A percentile compares a stretch with the other conserved stretches of the same genome.
Evolutionary conservation across 768 basidiomycete genomes (phyloP).

Genomic region (Lentinula raphanica): DNA sequence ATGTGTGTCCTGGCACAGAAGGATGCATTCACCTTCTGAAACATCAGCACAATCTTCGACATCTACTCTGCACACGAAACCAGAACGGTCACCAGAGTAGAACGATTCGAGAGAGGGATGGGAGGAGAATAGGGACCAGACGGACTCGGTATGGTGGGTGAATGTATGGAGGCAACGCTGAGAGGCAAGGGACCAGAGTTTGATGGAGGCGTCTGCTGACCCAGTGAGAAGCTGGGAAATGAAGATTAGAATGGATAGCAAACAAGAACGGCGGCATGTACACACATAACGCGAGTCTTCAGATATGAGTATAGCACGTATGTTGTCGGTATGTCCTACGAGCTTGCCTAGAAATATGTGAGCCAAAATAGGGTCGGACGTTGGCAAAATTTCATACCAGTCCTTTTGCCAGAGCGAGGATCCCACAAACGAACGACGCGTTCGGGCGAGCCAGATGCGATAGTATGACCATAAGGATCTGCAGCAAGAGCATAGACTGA

Average conservation of each 20-base stretch:
- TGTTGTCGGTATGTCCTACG: slow-evolving; percentile 96
- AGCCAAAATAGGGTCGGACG: not conserved
- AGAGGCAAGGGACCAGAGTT: slow-evolving; percentile 88
- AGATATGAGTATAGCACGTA: slow-evolving; percentile 81
- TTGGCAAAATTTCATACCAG: slow-evolving; percentile 24
- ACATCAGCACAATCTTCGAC: slow-evolving; percentile 77
- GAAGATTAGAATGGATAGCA: not conserved
- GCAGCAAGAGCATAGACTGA: slow-evolving; percentile 76
- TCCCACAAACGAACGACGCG: slow-evolving; percentile 92
- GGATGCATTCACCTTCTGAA: slow-evolving; percentile 83
- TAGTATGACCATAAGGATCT: slow-evolving; percentile 71
- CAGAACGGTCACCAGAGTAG: slow-evolving; percentile 91
- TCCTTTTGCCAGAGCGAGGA: slow-evolving; percentile 76
- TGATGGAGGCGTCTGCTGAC: slow-evolving; percentile 84
- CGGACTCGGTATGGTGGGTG: slow-evolving; percentile 89
- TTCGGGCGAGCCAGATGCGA: slow-evolving; percentile 91
- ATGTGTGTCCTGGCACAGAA: slow-evolving; percentile 68
- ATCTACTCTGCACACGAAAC: slow-evolving; percentile 89
- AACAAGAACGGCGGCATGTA: slow-evolving; percentile 10
- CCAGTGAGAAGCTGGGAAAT: slow-evolving; percentile 67
- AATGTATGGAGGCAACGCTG: slow-evolving; percentile 95
- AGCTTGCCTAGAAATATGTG: slow-evolving; percentile 52
- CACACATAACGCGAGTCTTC: slow-evolving; percentile 89
- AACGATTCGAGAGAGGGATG: slow-evolving; percentile 85
- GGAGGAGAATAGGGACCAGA: slow-evolving; percentile 87